Percentiles rank a stretch among this genome's conserved stretches.
Conservation (phyloP, 2,329 filamentous ascomycete species). For the Penicillium oxalicum region DNA sequence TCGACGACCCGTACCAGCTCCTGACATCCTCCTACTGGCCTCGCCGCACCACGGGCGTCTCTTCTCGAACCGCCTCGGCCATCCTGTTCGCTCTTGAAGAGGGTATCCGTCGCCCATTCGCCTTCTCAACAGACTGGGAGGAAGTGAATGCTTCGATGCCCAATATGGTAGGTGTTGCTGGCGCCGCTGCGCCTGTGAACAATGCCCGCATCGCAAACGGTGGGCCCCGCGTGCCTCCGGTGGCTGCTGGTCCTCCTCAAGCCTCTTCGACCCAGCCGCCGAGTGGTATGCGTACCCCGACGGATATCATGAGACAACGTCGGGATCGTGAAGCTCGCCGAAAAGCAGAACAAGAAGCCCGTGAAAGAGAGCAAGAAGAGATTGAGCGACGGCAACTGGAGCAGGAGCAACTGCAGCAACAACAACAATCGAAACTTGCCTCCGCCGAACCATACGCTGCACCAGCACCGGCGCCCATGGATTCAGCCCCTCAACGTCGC, state of each 20-base stretch:
- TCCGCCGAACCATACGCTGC: conserved; percentile 40
- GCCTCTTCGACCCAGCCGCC: conserved; percentile 46
- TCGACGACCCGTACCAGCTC: conserved; percentile 26
- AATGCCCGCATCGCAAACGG: conserved; percentile 55
- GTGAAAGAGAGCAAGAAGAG: conserved; percentile 49
- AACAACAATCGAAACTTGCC: conserved; percentile 18
- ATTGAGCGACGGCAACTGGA: conserved; percentile 44
- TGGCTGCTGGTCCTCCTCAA: conserved; percentile 41
- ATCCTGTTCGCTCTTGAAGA: conserved; percentile 91
- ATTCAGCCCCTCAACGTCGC: conserved; percentile 27
- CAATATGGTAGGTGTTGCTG: conserved; percentile 62
- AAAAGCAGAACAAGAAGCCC: conserved; percentile 61
- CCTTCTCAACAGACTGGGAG: conserved; percentile 74
- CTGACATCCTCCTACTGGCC: conserved; percentile 49
- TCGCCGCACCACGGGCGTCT: conserved; percentile 56
- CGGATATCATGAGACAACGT: conserved; percentile 86
- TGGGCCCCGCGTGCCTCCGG: conserved; percentile 46
- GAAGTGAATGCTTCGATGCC: conserved; percentile 94
- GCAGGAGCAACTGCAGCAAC: conserved; percentile 26
- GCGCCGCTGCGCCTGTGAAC: conserved; percentile 41
- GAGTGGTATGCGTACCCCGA: conserved; percentile 70
- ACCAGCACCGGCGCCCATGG: conserved; percentile 29
- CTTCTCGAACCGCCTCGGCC: conserved; percentile 76
- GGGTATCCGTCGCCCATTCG: conserved; percentile 72
- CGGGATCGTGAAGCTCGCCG: conserved; percentile 68